A percentile compares a stretch with the other conserved stretches of the same genome.
Evolutionary conservation across 495 filamentous ascomycete species (phyloP).

Genomic region (Penicillium waksmanii): DNA sequence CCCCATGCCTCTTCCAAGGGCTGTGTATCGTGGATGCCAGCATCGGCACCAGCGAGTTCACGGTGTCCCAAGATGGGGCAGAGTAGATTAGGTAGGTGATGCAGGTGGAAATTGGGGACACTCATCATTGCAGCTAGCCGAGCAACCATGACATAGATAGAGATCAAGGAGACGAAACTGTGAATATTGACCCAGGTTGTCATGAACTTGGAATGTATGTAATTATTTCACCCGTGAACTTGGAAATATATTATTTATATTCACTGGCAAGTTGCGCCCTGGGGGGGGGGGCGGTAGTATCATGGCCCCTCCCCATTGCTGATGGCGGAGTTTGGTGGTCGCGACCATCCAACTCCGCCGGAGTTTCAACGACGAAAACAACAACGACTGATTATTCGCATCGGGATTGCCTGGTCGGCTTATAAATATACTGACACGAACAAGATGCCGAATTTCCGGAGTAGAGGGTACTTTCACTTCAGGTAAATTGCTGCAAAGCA

Average conservation of each 20-base stretch:
- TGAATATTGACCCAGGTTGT: background rate
- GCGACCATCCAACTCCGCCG: slow-evolving; percentile 9
- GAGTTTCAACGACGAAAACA: background rate
- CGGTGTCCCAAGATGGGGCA: slow-evolving; percentile 2
- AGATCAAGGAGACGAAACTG: background rate
- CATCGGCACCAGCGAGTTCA: background rate
- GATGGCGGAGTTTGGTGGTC: slow-evolving; percentile 10
- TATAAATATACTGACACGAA: background rate
- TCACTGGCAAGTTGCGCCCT: background rate
- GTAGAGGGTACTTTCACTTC: background rate
- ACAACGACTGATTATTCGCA: background rate
- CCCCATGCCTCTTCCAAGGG: slow-evolving; percentile 11
- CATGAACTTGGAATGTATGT: background rate
- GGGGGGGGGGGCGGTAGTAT: background rate
- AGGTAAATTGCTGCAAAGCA: slow-evolving; percentile 10
- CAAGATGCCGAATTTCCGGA: too few species aligned
- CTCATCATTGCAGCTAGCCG: slow-evolving; percentile 8
- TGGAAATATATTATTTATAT: background rate
- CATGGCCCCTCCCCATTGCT: background rate
- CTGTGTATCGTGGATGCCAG: slow-evolving; percentile 1
- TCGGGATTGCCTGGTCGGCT: background rate
- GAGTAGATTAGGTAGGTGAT: slow-evolving; percentile 8
- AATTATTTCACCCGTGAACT: background rate
- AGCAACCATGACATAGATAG: slow-evolving; percentile 7
- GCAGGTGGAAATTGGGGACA: background rate